A percentile compares a stretch with the other conserved stretches of the same genome.
Conservation (phyloP, 176 grass and related monocot species). For the Melocanna baccifera region DNA sequence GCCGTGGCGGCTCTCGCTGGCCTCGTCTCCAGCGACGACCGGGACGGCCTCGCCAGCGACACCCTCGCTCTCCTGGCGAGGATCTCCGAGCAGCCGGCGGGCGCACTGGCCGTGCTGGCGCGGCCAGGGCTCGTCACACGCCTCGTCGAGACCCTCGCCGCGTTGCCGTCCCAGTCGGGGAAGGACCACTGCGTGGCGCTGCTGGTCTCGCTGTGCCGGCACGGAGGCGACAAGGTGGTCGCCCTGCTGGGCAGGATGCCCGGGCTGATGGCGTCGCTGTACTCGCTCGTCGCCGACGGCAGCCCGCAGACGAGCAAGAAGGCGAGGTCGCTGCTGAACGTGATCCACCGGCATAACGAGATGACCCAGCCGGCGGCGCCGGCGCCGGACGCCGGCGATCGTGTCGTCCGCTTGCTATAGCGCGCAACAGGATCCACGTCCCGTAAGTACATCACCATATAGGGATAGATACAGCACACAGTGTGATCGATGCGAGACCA, state of each 20-base stretch:
- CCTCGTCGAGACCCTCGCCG: slow-evolving; percentile 47
- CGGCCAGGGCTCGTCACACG: slow-evolving; percentile 19
- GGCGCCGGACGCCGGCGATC: slow-evolving; percentile 25
- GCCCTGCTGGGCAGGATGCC: slow-evolving; percentile 56
- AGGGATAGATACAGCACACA: not conserved
- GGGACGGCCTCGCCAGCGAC: slow-evolving; percentile 46
- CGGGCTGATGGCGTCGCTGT: slow-evolving; percentile 49
- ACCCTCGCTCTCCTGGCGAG: slow-evolving; percentile 59
- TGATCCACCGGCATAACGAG: slow-evolving; percentile 58
- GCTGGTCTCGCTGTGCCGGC: slow-evolving; percentile 49
- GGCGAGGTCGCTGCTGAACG: slow-evolving; percentile 60
- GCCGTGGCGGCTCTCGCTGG: slow-evolving; percentile 41
- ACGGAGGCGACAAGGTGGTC: slow-evolving; percentile 59
- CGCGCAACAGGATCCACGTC: not conserved
- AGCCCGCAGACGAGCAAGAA: slow-evolving; percentile 50
- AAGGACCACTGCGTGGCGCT: slow-evolving; percentile 68
- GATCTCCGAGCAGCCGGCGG: slow-evolving; percentile 45
- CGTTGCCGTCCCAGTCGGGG: slow-evolving; percentile 34
- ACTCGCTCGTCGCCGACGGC: slow-evolving; percentile 58
- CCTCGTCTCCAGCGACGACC: slow-evolving; percentile 31
- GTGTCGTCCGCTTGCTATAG: slow-evolving; percentile 52
- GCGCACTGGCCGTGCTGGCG: slow-evolving; percentile 47
- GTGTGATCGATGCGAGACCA: not conserved
- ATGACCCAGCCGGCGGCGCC: not conserved
- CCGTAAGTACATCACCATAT: slow-evolving; percentile 8